Conservation (phyloP, 148 eudicot species). For the Spergularia marina region DNA sequence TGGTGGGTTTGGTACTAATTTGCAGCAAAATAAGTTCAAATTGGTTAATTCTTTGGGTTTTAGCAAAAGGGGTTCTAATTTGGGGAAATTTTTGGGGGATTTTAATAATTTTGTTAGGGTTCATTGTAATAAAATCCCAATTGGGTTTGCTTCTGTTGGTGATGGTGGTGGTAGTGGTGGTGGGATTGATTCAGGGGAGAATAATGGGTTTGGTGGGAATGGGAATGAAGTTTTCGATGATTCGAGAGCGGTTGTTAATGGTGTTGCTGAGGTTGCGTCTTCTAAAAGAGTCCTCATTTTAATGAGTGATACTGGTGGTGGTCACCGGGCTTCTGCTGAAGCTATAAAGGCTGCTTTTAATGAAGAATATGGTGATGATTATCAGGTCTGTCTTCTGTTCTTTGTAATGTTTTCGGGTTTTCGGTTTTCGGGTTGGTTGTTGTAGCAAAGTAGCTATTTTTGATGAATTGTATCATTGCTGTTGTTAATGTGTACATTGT, state of each 20-base stretch:
- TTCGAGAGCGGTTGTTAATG: conserved; percentile 38
- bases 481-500: not conserved
- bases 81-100: conserved; percentile 45
- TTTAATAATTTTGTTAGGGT: conserved; percentile 66
- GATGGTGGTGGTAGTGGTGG: not conserved
- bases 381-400: conserved; percentile 48
- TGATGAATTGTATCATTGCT: not conserved
- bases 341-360: conserved; percentile 81
- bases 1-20: conserved; percentile 29
- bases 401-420: not conserved
- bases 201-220: conserved; percentile 45
- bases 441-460: not conserved
- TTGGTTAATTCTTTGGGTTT: conserved; percentile 51
- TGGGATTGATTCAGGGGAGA: conserved; percentile 34
- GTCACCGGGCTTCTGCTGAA: conserved; percentile 97
- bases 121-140: conserved; percentile 73
- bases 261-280: conserved; percentile 34
- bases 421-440: not conserved
- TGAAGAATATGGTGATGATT: conserved; percentile 79
- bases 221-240: conserved; percentile 55
- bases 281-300: conserved; percentile 81
- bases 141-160: conserved; percentile 71
- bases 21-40: conserved; percentile 34
- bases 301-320: conserved; percentile 99
- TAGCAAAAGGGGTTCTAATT: conserved; percentile 39